Percentiles rank a stretch among this genome's conserved stretches.
Conservation (phyloP, 129 eudicot genomes). For the Calendula officinalis region DNA sequence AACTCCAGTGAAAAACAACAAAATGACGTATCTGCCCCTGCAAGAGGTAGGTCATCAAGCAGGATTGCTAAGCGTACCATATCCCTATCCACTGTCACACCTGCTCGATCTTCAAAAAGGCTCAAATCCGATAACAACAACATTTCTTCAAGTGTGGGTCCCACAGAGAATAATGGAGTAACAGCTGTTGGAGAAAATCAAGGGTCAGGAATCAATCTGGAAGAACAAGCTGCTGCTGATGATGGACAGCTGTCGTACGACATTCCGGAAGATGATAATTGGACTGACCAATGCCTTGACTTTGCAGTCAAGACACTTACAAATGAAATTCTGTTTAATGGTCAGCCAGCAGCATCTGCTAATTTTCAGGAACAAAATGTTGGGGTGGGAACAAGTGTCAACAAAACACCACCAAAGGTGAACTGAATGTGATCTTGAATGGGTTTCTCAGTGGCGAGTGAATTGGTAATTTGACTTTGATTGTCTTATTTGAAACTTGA, state of each 20-base stretch:
- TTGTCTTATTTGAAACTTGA: constrained; percentile 8
- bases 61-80: constrained; percentile 13
- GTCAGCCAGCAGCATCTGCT: constrained; percentile 22
- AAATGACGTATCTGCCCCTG: constrained; percentile 19
- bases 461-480: constrained; percentile 2
- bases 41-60: constrained; percentile 24
- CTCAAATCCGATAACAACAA: no score
- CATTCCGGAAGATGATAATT: constrained; percentile 36
- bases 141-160: not conserved
- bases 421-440: not conserved
- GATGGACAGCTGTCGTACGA: constrained; percentile 37
- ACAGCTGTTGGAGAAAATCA: no score
- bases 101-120: no score
- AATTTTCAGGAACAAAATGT: no score
- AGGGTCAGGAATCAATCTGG: constrained; percentile 22
- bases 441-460: constrained; percentile 6
- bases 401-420: constrained; percentile 29
- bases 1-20: constrained; percentile 7
- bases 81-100: not conserved
- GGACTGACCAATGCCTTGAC: constrained; percentile 80
- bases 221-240: constrained; percentile 21
- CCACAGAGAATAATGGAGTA: constrained; percentile 7
- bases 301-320: constrained; percentile 50
- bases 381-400: constrained; percentile 3
- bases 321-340: constrained; percentile 46